A percentile compares a stretch with the other conserved stretches of the same genome.
Conservation (phyloP, 345 rosid genomes). For the Acer campestre region DNA sequence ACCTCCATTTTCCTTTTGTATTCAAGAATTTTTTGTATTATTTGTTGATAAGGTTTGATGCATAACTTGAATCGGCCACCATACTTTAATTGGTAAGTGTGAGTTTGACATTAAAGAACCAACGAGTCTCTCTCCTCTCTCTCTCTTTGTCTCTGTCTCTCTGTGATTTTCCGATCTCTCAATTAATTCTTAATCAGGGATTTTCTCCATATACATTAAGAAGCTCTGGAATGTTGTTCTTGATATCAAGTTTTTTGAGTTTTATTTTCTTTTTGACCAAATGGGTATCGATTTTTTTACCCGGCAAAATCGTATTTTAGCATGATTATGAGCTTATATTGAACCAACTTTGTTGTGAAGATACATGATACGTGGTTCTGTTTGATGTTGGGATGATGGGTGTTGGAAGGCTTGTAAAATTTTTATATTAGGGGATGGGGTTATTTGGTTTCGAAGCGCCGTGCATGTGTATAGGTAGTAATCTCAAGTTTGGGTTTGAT, state of each 20-base stretch:
- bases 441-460: not conserved
- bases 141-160: not conserved
- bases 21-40: no score
- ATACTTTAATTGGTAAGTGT: no score
- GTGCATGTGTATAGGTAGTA: not conserved
- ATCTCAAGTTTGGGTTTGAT: conserved; percentile 8
- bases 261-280: not conserved
- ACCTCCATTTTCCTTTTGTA: no score
- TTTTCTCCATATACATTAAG: conserved; percentile 10
- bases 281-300: not conserved
- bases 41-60: no score
- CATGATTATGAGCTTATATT: conserved; percentile 3
- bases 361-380: conserved; percentile 4
- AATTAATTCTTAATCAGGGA: conserved; percentile 20
- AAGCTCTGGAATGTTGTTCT: conserved; percentile 33
- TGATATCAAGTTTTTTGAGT: conserved; percentile 30
- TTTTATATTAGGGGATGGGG: not conserved
- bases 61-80: no score
- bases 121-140: conserved; percentile 4
- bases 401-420: not conserved
- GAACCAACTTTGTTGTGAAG: not conserved
- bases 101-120: not conserved
- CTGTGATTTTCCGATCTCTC: conserved; percentile 18
- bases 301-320: not conserved
- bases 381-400: conserved; percentile 8